Evolutionary conservation across 345 rosid species (phyloP), one percentile per base, ranked within the genome.

Genomic region (Eucalyptus cloeziana): DNA sequence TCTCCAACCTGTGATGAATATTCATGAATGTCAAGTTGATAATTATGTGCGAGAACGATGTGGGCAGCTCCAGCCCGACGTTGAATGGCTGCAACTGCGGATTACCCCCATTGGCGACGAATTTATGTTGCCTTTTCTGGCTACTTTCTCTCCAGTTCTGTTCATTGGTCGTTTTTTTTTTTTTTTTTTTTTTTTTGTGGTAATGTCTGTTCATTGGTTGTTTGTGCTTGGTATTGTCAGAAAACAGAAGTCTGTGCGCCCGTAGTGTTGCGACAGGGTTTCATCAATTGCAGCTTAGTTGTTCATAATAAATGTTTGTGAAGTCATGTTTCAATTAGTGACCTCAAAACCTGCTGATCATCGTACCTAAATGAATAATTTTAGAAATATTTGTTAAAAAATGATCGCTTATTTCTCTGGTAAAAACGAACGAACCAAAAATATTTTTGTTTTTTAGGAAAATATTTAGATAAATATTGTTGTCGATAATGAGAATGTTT

Each of bases 351-450:
- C 25, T 52, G 2, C 10, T 52, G 58, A 52, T 52, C 58, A 52
- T 52, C 58, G 25, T 52, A 8, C 24, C 58, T 52, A 21, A 56
- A 56, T 56, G 30, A 9, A 24, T 56, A 5, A 24, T 56, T 56
- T 56, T 9, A 56, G 0, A 56, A 22, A 8, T 56, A 24, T 56
- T 56, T 56, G 5, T 21, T 24, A 2, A 24, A 56, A 56, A 8
- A 56, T 9, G 12, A 2, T 56, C 1, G 0, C 62, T 56, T 9
- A 24, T 8, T 56, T 56, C 27, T 22, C 30, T 56, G 9, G 0
- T 2, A 56, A 2, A 56, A 22, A 9, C 1, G 1, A 56, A 22
- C 4, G 1, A 22, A 56, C 12, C 27, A 4, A 4, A 56, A 56
- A 22, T 56, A 9, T 1, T 24, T 56, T 56, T 4, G 8, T 56